A percentile compares a stretch with the other conserved stretches of the same genome.
Conservation (phyloP, 768 basidiomycete species). For the Asterophora parasitica region DNA sequence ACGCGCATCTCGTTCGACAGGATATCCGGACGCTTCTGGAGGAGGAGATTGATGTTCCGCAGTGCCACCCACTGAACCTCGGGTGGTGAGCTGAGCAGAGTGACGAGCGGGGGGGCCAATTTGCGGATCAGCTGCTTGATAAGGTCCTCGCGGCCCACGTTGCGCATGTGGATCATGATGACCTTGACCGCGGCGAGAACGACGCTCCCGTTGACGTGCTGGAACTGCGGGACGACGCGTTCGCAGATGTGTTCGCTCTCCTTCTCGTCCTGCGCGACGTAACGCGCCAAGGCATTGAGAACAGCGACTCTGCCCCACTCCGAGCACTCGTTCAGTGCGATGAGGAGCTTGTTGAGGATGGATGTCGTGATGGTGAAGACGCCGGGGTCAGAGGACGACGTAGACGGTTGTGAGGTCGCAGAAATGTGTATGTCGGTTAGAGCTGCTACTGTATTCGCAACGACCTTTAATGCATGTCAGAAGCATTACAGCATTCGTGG, state of each 20-base stretch:
- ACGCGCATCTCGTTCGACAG: conserved; percentile 97
- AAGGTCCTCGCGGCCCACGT: conserved; percentile 77
- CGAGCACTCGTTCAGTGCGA: conserved; percentile 95
- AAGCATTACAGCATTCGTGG: not conserved
- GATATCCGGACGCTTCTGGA: conserved; percentile 89
- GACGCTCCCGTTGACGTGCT: conserved; percentile 94
- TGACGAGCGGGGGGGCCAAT: conserved; percentile 96
- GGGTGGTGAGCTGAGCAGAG: conserved; percentile 91
- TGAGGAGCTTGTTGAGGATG: conserved; percentile 83
- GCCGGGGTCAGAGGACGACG: conserved; percentile 54
- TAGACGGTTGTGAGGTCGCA: conserved; percentile 52
- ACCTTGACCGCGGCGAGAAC: conserved; percentile 97
- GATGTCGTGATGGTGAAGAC: conserved; percentile 79
- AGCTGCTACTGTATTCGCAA: conserved; percentile 93
- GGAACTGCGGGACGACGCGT: conserved; percentile 96
- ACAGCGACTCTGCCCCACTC: conserved; percentile 99
- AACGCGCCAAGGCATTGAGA: conserved; percentile 79
- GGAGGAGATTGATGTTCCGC: conserved; percentile 92
- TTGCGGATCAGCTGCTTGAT: conserved; percentile 84
- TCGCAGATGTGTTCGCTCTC: conserved; percentile 99
- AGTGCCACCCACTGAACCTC: conserved; percentile 99
- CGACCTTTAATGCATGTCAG: conserved; percentile 57
- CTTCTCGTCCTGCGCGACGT: conserved; percentile 79
- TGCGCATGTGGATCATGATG: conserved; percentile 95
- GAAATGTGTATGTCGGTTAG: conserved; percentile 87